Evolutionary conservation across 495 filamentous ascomycete genomes (phyloP), one percentile per base, ranked within the genome.

Genomic region (Filosporella fistucella): DNA sequence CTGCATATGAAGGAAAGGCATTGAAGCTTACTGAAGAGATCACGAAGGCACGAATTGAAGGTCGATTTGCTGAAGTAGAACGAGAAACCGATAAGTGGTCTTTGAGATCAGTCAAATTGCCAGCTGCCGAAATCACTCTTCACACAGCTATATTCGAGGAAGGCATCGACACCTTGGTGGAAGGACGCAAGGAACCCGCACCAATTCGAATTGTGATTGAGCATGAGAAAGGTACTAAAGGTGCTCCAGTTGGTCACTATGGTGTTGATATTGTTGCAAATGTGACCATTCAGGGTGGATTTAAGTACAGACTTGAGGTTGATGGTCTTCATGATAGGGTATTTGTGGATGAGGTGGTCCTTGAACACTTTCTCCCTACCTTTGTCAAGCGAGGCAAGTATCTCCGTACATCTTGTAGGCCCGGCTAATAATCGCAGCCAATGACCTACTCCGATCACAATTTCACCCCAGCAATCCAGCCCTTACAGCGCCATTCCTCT

Each of bases 21-120:
- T 67, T 69, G 36, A 84, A 85, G 33, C 81, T 88, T 57, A 80
- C 81, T 7, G 93, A 98, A 68, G 93, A 98, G 51, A 72, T 96
- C 20, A 76, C 79, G 18, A 91, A 88, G 63, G 91, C 91, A 9
- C 81, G 81, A 48, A 83, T 96, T 42, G 91, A 96, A 63, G 85
- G 81, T 7, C 76, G 93, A 29, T 91, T 89, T 56, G 64, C 86
- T 2, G 88, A 95, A 55, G 63, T 67, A 20, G 85, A 93, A 70
- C 76, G 89, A 45, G 86, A 96, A 64, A 78, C 81, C 37, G 73
- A 80, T 21, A 82, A 81, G 54, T 95, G 89, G 89, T 80, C 85
- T 20, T 69, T 94, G 10, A 77, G 88, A 18, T 83, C 78, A 17
- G 74, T 84, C 34, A 72, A 69, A 38, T 71, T 78, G 48, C 64